Conservation (phyloP, 164 flowering plant genomes). For the Piper longum region DNA sequence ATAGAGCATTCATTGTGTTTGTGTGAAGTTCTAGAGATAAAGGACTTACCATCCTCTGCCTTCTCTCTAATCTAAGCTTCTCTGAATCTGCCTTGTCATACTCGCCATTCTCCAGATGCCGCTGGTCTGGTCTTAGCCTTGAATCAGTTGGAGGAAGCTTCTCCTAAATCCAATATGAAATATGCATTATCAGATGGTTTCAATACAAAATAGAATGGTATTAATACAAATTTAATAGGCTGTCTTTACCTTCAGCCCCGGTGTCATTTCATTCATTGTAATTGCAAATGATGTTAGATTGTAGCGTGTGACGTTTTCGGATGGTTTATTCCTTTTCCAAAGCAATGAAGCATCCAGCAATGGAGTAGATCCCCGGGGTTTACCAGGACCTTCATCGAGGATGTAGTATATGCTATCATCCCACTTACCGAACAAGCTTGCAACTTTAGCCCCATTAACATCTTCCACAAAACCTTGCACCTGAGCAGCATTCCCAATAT, state of each 20-base stretch:
- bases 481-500: conserved; percentile 18
- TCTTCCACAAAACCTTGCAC: conserved; percentile 83
- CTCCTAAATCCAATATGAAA: conserved; percentile 78
- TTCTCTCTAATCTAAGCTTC: conserved; percentile 68
- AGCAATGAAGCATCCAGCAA: conserved; percentile 37
- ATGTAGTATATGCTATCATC: conserved; percentile 72
- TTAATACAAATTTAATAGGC: conserved; percentile 6
- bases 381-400: conserved; percentile 31
- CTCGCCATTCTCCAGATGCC: conserved; percentile 86
- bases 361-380: conserved; percentile 25
- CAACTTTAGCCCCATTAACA: conserved; percentile 39
- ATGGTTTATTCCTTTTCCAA: conserved; percentile 60
- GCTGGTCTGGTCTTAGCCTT: conserved; percentile 90
- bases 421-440: conserved; percentile 78
- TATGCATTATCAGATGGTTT: conserved; percentile 40
- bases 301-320: conserved; percentile 66
- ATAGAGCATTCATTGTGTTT: not conserved
- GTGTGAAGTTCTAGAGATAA: not conserved
- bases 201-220: conserved; percentile 1
- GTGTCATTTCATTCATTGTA: conserved; percentile 70
- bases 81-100: conserved; percentile 81
- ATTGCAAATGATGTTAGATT: conserved; percentile 82
- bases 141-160: conserved; percentile 94
- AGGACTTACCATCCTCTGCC: conserved; percentile 71
- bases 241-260: conserved; percentile 68